Conservation (phyloP, 768 basidiomycete species). For the Calocera cornea region DNA sequence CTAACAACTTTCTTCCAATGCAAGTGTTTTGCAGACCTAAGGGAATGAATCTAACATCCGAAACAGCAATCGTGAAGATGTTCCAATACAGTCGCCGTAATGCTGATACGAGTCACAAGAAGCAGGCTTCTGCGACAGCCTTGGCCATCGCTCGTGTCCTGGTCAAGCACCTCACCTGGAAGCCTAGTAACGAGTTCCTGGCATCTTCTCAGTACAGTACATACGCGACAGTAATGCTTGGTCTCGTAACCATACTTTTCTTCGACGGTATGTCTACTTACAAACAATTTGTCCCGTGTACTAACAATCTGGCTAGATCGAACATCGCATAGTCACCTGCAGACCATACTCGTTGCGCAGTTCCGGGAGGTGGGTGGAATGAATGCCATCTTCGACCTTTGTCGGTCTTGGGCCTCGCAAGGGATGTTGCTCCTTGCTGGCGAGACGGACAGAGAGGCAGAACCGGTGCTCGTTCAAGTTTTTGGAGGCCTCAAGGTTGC, state of each 20-base stretch:
- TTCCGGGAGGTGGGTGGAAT: constrained; percentile 64
- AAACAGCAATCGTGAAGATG: constrained; percentile 68
- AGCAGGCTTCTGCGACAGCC: constrained; percentile 61
- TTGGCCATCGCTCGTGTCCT: constrained; percentile 57
- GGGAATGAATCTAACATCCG: constrained; percentile 4
- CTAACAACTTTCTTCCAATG: constrained; percentile 80
- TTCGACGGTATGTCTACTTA: constrained; percentile 40
- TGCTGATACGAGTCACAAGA: constrained; percentile 58
- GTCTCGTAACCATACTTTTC: constrained; percentile 37
- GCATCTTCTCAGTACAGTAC: constrained; percentile 35
- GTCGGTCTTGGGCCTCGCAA: constrained; percentile 21
- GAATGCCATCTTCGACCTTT: constrained; percentile 47
- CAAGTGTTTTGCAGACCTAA: constrained; percentile 24
- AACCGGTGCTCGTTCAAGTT: constrained; percentile 58
- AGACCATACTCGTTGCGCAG: constrained; percentile 67
- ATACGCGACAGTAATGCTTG: constrained; percentile 35
- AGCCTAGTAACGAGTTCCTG: constrained; percentile 30
- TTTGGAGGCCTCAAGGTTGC: constrained; percentile 72
- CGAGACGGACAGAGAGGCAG: constrained; percentile 41
- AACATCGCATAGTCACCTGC: constrained; percentile 53
- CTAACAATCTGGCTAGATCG: constrained; percentile 41
- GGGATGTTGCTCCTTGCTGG: constrained; percentile 47
- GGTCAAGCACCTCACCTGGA: constrained; percentile 49
- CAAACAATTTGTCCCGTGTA: background rate
- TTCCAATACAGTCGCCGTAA: constrained; percentile 64